Base-by-base conservation (phyloP, 148 eudicot genomes). In the Euryodendron excelsum region DNA sequence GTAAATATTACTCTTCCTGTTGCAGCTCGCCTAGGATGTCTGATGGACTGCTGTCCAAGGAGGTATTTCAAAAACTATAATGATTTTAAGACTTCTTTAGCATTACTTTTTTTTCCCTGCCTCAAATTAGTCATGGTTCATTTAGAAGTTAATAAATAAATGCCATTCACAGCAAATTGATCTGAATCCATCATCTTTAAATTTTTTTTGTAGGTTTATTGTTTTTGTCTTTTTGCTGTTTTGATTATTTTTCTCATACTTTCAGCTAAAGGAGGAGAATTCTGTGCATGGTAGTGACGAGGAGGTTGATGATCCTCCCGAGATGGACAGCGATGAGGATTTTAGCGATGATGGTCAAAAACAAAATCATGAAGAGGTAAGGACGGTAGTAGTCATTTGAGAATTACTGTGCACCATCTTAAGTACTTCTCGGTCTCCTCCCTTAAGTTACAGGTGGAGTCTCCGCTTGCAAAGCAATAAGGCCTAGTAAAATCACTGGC, bases 231-330 rank as follows among this genome's bases (percentile, higher is more conserved):
- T 44, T 76, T 44, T 69, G 44, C 56, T 21, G 15, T 64, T 59
- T 36, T n/a, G 31, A 53, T 64, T 48, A 50, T 41, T 13, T 60
- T 69, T 31, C 59, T 70, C 27, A 3, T 36, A 34, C 28, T 80
- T 80, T 33, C 91, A 95, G 98, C 92, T 84, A 62, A 95, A 84
- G 87, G 98, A 89, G 82, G 97, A 93, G 37, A 72, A 78, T 7
- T 88, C 97, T 23, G 96, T 95, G 55, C 85, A 89, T 85, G 98
- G 97, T 37, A 95, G 97, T 71, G 98, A 95, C 80, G 98, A 93
- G 86, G 98, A 94, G 82, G 85, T 85, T 72, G 98, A 93, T 82
- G 98, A 91, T 65, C 85, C 89, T 23, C 86, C 86, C 66, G 94
- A 88, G 63, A 28, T 83, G 65, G 97, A 88, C 70, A 95, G 94